phyloP scores from a whole-genome alignment of 768 basidiomycete species.

The Gymnopilus junonius region DNA sequence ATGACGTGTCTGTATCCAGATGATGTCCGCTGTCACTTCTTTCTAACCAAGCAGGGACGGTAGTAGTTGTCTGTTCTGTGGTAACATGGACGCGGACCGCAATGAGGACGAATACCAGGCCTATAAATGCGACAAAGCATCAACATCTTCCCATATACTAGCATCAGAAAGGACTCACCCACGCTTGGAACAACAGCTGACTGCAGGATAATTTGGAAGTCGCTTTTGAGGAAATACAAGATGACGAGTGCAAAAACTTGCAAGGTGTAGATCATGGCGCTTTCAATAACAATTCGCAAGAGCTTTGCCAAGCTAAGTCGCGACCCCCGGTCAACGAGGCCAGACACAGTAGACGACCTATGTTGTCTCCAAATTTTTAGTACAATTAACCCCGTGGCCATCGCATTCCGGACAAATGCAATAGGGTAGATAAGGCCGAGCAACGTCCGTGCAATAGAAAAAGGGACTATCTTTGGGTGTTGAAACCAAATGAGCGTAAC shows the following conservation, averaged over 20 bases:
- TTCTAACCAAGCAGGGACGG: not conserved
- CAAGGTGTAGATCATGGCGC: constrained; percentile 24
- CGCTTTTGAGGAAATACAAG: constrained; percentile 8
- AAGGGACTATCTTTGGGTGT: constrained; percentile 3
- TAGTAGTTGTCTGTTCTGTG: not conserved
- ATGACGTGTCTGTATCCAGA: not conserved
- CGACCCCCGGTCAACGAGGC: constrained; percentile 13
- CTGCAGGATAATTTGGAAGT: constrained; percentile 17
- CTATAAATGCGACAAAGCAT: not conserved
- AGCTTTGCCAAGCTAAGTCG: constrained; percentile 10
- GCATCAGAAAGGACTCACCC: constrained; percentile 9
- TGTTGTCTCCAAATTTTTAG: constrained; percentile 29
- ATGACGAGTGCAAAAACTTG: constrained; percentile 23
- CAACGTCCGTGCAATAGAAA: constrained; percentile 1
- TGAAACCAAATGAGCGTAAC: constrained; percentile 25
- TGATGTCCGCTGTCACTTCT: not conserved
- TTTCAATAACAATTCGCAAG: constrained; percentile 23
- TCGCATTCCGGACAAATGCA: constrained; percentile 24
- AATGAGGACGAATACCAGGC: constrained; percentile 20
- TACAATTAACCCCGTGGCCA: constrained; percentile 28
- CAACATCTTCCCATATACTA: not conserved
- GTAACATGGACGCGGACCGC: constrained; percentile 15
- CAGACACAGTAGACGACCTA: constrained; percentile 15
- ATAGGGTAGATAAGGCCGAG: constrained; percentile 27
- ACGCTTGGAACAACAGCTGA: constrained; percentile 23